Conservation (phyloP, 495 filamentous ascomycete genomes). For the Trichoderma gamsii region DNA sequence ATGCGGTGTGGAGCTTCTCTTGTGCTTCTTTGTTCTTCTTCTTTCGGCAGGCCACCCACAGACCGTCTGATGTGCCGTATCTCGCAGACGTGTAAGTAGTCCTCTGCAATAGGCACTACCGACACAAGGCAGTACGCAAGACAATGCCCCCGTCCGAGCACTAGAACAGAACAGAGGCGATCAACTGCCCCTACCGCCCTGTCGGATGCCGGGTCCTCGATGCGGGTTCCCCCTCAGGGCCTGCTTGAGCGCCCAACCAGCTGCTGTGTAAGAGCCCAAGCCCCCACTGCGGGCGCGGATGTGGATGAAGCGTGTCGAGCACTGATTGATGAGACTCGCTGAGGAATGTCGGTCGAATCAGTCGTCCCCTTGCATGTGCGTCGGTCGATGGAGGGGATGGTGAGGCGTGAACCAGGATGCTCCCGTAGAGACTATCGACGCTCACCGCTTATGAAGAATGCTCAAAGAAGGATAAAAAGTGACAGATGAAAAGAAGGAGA, state of each 20-base stretch:
- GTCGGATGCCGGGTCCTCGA: constrained; percentile 2
- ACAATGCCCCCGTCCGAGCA: neutral
- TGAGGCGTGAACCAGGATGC: constrained; percentile 5
- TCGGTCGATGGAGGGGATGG: neutral
- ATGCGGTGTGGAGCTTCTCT: constrained; percentile 7
- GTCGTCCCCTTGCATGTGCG: constrained; percentile 12
- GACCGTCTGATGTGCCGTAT: neutral
- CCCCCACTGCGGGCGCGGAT: constrained; percentile 1
- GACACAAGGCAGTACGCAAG: neutral
- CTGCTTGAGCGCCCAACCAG: constrained; percentile 3
- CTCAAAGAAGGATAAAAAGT: neutral
- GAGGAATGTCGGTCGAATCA: constrained; percentile 9
- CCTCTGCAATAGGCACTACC: neutral
- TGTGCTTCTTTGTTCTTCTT: neutral
- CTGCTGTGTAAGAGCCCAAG: constrained; percentile 9
- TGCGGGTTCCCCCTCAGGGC: neutral
- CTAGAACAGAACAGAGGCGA: neutral
- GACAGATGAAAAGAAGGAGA: neutral
- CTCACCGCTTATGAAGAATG: neutral
- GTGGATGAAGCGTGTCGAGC: constrained; percentile 9
- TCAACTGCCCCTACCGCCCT: neutral
- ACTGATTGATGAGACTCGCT: constrained; percentile 3
- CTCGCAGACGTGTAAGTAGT: neutral
- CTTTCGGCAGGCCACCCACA: neutral
- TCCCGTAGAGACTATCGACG: neutral